phyloP scores from a whole-genome alignment of 73 alveolate species.

The Symbiodinium pilosum region DNA sequence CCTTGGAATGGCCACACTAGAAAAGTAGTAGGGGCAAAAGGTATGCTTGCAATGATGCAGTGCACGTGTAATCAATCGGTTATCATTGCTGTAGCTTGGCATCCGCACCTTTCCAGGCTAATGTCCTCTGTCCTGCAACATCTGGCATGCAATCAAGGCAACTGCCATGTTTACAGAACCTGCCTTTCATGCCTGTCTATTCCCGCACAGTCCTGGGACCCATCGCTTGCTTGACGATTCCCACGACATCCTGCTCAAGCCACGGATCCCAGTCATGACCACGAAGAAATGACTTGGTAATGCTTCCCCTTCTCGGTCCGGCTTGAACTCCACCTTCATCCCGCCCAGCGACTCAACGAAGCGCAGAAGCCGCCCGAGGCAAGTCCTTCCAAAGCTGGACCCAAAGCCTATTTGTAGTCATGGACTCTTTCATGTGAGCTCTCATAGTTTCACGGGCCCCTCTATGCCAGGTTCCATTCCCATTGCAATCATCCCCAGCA shows the following conservation, averaged over 20 bases:
- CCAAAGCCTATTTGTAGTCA: background rate
- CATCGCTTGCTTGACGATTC: slow-evolving; percentile 83
- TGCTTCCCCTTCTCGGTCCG: slow-evolving; percentile 9
- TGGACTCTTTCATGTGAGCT: background rate
- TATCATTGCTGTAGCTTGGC: too few relatives aligned
- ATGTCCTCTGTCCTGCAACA: slow-evolving; percentile 29
- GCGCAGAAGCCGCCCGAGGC: slow-evolving; percentile 85
- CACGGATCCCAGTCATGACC: background rate
- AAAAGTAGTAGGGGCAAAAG: background rate
- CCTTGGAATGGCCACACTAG: background rate
- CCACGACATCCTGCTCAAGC: slow-evolving; percentile 42
- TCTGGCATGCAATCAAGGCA: too few relatives aligned
- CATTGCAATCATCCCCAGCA: background rate
- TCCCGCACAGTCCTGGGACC: slow-evolving; percentile 22
- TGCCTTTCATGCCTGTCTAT: too few relatives aligned
- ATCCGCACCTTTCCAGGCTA: slow-evolving; percentile 29
- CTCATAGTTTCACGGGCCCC: background rate
- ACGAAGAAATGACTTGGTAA: background rate
- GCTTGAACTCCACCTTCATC: slow-evolving; percentile 74
- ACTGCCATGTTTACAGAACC: too few relatives aligned
- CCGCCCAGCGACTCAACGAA: slow-evolving; percentile 45
- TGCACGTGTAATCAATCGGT: too few relatives aligned
- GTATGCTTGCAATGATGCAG: too few relatives aligned
- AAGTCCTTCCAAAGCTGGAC: slow-evolving; percentile 4
- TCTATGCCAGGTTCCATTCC: too few relatives aligned